A percentile compares a stretch with the other conserved stretches of the same genome.
These are phyloP conservation scores for Persicaria maculosa DNA, from an alignment of 148 eudicot genomes.

Conservation along the genomic window DNA sequence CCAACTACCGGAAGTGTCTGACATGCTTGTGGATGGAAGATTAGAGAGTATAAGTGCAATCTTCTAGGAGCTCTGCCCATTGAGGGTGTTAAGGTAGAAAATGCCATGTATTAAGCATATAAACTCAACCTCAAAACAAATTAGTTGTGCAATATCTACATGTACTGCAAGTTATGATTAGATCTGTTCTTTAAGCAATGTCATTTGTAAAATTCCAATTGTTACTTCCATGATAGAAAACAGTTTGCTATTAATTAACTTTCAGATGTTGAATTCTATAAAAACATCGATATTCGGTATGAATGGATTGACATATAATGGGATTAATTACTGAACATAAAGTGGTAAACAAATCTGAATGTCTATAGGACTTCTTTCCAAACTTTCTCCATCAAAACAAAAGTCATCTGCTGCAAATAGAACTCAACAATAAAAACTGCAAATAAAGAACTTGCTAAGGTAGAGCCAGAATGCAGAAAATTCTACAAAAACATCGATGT, in stretches of 20 bases:
- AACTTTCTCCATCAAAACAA: background rate
- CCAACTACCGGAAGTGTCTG: no score
- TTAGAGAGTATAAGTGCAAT: no score
- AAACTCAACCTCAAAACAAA: conserved; percentile 89
- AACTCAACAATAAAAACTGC: no score
- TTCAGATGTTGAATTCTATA: no score
- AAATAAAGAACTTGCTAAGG: no score
- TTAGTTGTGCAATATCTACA: conserved; percentile 86
- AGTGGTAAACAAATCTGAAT: background rate
- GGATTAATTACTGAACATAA: background rate
- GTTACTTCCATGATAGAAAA: background rate
- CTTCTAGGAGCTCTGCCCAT: no score
- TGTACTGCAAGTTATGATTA: conserved; percentile 31
- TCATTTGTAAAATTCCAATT: background rate
- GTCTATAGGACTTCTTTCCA: background rate
- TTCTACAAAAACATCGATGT: no score
- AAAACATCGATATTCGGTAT: background rate
- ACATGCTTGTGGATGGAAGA: no score
- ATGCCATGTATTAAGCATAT: conserved; percentile 84
- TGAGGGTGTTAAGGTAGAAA: conserved; percentile 12
- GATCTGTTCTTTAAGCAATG: background rate
- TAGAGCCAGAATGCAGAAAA: no score
- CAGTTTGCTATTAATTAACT: background rate
- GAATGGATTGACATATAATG: background rate
- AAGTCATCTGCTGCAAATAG: no score